A percentile compares a stretch with the other conserved stretches of the same genome.
phyloP scores from a whole-genome alignment of 441 rosid species.

The Pelargonium hybrid region DNA sequence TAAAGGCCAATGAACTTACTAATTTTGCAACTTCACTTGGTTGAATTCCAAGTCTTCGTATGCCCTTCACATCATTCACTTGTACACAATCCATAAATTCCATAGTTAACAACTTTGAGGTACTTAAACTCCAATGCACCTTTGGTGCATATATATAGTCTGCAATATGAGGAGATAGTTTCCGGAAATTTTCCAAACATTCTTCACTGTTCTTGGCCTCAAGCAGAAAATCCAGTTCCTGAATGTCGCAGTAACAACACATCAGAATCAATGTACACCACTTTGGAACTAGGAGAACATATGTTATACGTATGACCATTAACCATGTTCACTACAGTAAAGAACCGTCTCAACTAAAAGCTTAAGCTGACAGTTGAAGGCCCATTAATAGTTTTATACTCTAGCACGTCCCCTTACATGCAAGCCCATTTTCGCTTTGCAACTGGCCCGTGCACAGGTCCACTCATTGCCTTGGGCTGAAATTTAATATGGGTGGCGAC shows the following conservation, averaged over 20 bases:
- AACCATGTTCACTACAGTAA: no score
- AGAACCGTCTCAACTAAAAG: no score
- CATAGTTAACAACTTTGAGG: constrained; percentile 82
- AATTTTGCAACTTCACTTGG: constrained; percentile 67
- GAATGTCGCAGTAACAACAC: constrained; percentile 21
- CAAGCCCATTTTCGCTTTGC: no score
- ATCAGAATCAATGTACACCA: constrained; percentile 9
- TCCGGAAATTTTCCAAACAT: constrained; percentile 78
- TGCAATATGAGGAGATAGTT: constrained; percentile 80
- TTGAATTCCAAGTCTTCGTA: constrained; percentile 60
- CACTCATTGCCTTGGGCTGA: no score
- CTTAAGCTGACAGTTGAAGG: no score
- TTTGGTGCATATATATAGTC: constrained; percentile 66
- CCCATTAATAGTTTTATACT: no score
- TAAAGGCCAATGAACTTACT: constrained; percentile 36
- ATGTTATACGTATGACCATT: neutral
- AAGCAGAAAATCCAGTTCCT: constrained; percentile 83
- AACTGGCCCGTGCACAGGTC: no score
- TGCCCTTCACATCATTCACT: constrained; percentile 56
- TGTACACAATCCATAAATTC: constrained; percentile 90
- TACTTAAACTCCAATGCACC: constrained; percentile 69
- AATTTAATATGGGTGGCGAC: no score
- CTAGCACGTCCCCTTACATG: no score
- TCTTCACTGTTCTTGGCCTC: constrained; percentile 86
- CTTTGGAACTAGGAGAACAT: neutral